Conservation (phyloP, 176 grass and related monocot genomes). For the Phyllostachys edulis region DNA sequence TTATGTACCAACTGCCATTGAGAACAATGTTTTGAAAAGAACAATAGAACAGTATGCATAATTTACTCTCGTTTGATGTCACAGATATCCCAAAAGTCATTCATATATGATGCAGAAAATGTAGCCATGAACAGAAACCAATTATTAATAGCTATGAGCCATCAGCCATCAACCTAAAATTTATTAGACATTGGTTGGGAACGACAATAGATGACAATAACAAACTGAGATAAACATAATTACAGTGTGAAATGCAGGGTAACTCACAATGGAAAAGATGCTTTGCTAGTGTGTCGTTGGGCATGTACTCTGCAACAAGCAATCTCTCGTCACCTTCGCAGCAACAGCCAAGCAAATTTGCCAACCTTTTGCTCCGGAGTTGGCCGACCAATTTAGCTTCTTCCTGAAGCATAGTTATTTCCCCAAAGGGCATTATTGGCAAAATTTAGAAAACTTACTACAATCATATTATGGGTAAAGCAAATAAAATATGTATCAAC, state of each 20-base stretch:
- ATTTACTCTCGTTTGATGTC: neutral
- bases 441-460: slow-evolving; percentile 1
- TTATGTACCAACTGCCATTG: neutral
- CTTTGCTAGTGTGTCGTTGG: slow-evolving; percentile 92
- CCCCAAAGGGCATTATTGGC: neutral
- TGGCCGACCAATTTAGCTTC: slow-evolving; percentile 88
- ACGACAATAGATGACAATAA: neutral
- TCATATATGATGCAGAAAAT: neutral
- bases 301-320: slow-evolving; percentile 98
- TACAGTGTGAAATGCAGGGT: neutral
- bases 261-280: slow-evolving; percentile 98
- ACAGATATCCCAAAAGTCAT: neutral
- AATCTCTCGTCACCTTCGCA: slow-evolving; percentile 96
- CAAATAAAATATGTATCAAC: neutral
- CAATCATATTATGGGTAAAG: neutral
- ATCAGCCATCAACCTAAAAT: neutral
- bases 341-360: slow-evolving; percentile 94
- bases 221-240: slow-evolving; percentile 10
- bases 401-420: slow-evolving; percentile 62
- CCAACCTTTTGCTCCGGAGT: slow-evolving; percentile 74
- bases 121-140: neutral
- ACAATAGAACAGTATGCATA: neutral
- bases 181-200: neutral
- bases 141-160: neutral
- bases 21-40: neutral